Base-by-base conservation (phyloP, 148 eudicot species). In the Vaccinium vitisidaea region DNA sequence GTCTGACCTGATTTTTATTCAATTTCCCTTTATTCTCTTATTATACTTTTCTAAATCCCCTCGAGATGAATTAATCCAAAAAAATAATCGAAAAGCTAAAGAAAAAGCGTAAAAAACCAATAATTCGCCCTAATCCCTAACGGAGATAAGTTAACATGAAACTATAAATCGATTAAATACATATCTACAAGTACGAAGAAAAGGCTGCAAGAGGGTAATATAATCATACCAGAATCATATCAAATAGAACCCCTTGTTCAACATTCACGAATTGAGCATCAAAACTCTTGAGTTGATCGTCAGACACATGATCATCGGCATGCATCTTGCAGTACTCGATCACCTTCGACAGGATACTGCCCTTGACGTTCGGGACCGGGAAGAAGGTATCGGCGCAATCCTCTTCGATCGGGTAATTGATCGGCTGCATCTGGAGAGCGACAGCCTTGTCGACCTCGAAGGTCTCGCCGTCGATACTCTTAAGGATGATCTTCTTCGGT, bases 241-340 rank as follows among this genome's bases (percentile, higher is more conserved):
- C 89, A 43, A 85, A 87, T 52, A 89, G 88, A 21, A 82, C 49
- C 23, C 4, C 83, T 80, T 86, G 86, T 10, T 86, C 88, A 15
- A 83, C 86, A n/a, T 83, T 73, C 83, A 86, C 80, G 21, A 86
- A 86, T 30, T 86, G 83, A 0, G 79, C 10, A 49, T 86, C 88
- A 32, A 86, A 86, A n/a, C 74, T 43, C 83, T 79, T 83, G 83
- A 86, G 85, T 0, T 56, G 75, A 1, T 83, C 86, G 8, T 46
- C 58, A 25, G 27, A 6, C 69, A 79, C 79, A 14, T 11, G 79
- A 19, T 81, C 84, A 1, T 80, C 78, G 36, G 79, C 73, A 23
- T 84, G 89, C n/a, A 77, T 75, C 67, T 77, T 87, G 88, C 91
- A 89, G 82, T 87, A 89, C 65, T 89, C 88, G 76, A 90, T 86